Evolutionary conservation across 306 rosid genomes (phyloP).

Genomic region (Pterocarpus macrocarpus): DNA sequence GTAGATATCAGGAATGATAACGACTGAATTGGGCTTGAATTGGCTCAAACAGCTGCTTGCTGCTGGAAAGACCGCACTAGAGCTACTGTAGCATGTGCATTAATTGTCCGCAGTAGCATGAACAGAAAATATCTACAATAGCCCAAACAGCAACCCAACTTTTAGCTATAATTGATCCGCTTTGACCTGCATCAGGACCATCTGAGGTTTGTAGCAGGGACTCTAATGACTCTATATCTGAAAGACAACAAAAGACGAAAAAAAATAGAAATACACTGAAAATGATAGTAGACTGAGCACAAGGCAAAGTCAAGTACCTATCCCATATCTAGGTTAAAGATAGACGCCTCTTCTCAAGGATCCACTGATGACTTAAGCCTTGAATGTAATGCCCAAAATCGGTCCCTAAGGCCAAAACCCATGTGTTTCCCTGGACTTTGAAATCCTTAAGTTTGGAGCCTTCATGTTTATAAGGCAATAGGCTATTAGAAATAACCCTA

Average conservation of each 20-base stretch:
- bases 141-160: not conserved
- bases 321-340: not conserved
- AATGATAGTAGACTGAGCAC: not conserved
- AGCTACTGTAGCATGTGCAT: too few relatives aligned
- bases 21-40: not conserved
- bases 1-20: not conserved
- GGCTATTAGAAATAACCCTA: not conserved
- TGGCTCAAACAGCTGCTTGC: not conserved
- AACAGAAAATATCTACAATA: not conserved
- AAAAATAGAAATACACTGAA: not conserved
- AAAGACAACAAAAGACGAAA: not conserved
- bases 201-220: not conserved
- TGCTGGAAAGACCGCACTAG: too few relatives aligned
- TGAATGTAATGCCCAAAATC: not conserved
- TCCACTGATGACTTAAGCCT: not conserved
- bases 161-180: not conserved
- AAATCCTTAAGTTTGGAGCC: not conserved
- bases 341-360: conserved; percentile 5
- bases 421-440: not conserved
- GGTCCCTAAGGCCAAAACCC: not conserved
- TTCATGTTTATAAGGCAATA: not conserved
- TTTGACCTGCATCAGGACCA: not conserved
- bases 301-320: not conserved
- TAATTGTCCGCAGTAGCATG: not conserved
- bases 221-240: not conserved